A percentile compares a stretch with the other conserved stretches of the same genome.
phyloP scores from a whole-genome alignment of 352 stramenopile genomes.

The Phytophthora meadii region DNA sequence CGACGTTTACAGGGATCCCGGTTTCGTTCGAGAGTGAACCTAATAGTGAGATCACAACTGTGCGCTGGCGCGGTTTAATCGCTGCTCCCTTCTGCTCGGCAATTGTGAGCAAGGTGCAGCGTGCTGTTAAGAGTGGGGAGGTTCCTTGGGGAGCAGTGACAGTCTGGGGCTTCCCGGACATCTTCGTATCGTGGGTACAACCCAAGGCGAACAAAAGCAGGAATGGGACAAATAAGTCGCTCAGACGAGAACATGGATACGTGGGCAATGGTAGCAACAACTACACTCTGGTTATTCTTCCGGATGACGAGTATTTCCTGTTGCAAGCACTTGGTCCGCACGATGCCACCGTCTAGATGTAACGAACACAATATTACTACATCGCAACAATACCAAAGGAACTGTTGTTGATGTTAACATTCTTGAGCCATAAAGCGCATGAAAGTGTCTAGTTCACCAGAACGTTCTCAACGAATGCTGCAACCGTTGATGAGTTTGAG shows the following conservation, averaged over 20 bases:
- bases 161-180: conserved; percentile 84
- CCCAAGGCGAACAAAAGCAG: conserved; percentile 33
- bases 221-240: conserved; percentile 24
- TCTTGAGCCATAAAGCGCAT: no score
- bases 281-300: conserved; percentile 76
- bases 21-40: conserved; percentile 49
- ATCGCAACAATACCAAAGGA: conserved; percentile 7
- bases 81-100: conserved; percentile 57
- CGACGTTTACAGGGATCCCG: conserved; percentile 60
- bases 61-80: conserved; percentile 84
- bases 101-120: conserved; percentile 60
- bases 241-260: conserved; percentile 72
- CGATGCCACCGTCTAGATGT: conserved; percentile 60
- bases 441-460: conserved; percentile 50
- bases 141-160: conserved; percentile 77
- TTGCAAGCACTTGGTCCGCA: conserved; percentile 75
- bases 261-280: conserved; percentile 81
- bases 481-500: conserved; percentile 46
- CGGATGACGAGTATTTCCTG: conserved; percentile 75
- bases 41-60: conserved; percentile 47
- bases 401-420: background rate
- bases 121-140: conserved; percentile 48
- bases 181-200: conserved; percentile 75
- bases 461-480: conserved; percentile 68
- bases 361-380: background rate